Evolutionary conservation across 768 basidiomycete species (phyloP), one percentile per base, ranked within the genome.

Genomic region (Mycena venus): DNA sequence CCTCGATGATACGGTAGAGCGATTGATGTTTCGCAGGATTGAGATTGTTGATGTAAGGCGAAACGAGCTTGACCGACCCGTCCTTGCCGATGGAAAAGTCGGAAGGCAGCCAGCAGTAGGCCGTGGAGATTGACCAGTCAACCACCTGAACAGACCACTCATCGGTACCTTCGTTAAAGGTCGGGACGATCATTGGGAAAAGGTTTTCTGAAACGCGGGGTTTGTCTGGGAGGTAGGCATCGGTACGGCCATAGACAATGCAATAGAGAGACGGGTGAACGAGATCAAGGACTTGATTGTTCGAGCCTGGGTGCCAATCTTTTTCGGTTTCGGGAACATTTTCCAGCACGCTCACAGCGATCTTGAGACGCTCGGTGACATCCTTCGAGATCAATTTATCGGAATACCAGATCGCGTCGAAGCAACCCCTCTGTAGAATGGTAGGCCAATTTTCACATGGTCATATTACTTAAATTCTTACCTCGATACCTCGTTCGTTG

Each of bases 251-350:
- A 60, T 82, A 80, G 8, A 74, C 70, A 9, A 81, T 34, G 42
- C 72, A 73, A 21, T 32, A 56, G 15, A n/a, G n/a, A n/a, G n/a
- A n/a, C n/a, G n/a, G n/a, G n/a, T n/a, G n/a, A n/a, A n/a, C n/a
- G n/a, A n/a, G 55, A 32, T 56, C 55, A 8, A 56, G 55, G 23
- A 56, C 55, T 11, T 56, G 55, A 21, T 71, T 53, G 42, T 81
- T 68, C 2, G 79, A 79, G 27, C 75, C 65, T 11, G 81, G 81
- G 55, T 79, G 81, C 82, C 82, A 83, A 70, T 83, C 81, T 56
- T 78, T 78, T 60, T 75, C 27, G 4, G 56, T 68, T 6, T 79
- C 78, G 3, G 49, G 64, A 3, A 65, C 32, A 51, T 80, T 63
- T 31, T 81, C 78, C 21, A 81, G 78, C 5, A 38, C 32, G 42